A percentile compares a stretch with the other conserved stretches of the same genome.
Conservation (phyloP, 441 rosid genomes). For the Brassica balearica region DNA sequence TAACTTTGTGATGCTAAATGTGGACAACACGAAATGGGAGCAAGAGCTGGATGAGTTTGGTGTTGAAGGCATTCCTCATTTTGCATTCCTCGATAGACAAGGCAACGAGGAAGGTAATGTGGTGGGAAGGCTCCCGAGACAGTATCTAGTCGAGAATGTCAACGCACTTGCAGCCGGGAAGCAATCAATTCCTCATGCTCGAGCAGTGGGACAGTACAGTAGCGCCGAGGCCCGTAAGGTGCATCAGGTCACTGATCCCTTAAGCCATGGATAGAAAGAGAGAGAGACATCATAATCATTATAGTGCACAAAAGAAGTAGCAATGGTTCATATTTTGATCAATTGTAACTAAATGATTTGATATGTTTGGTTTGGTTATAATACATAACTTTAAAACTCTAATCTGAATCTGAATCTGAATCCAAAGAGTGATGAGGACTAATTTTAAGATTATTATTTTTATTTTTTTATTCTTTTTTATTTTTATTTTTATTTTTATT, state of each 20-base stretch:
- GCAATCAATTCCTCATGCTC: constrained; percentile 76
- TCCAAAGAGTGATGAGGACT: too few relatives aligned
- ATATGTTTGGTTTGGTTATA: too few relatives aligned
- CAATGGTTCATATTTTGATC: too few relatives aligned
- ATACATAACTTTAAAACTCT: too few relatives aligned
- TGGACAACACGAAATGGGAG: constrained; percentile 97
- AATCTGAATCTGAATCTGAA: too few relatives aligned
- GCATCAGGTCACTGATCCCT: constrained; percentile 80
- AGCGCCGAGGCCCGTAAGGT: constrained; percentile 76
- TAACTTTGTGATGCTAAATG: constrained; percentile 94
- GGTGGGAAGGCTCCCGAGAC: constrained; percentile 87
- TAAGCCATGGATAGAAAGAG: constrained; percentile 81
- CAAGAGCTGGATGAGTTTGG: constrained; percentile 97
- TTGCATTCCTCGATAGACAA: constrained; percentile 77
- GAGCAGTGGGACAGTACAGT: constrained; percentile 80
- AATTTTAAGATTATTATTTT: constrained; percentile 42
- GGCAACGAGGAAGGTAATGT: constrained; percentile 97
- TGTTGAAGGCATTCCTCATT: constrained; percentile 96
- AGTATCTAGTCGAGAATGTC: constrained; percentile 77
- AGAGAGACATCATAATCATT: constrained; percentile 11
- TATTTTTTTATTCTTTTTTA: too few relatives aligned
- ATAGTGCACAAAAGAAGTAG: constrained; percentile 24
- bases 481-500: too few relatives aligned
- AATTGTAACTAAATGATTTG: too few relatives aligned
- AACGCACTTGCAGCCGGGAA: constrained; percentile 83